Evolutionary conservation across 805 yeast species (phyloP).

Genomic region (Zygotorulaspora florentina): DNA sequence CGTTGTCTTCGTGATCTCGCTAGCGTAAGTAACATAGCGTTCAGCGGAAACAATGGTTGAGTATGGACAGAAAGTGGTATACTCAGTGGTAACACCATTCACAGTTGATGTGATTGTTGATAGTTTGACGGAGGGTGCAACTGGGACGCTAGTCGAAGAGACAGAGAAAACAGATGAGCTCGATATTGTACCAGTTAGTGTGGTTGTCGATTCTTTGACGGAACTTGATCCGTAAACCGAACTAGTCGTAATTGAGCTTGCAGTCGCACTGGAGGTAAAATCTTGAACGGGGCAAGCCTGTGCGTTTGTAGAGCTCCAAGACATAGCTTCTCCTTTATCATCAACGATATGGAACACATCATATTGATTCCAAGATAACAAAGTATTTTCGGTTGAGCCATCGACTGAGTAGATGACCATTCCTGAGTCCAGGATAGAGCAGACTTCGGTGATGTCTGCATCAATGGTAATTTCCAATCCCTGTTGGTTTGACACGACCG

Average conservation of each 20-base stretch:
- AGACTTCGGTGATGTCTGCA: conserved; percentile 13
- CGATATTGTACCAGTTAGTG: background rate
- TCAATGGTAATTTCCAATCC: conserved; percentile 23
- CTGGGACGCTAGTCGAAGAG: conserved; percentile 1
- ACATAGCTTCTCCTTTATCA: conserved; percentile 14
- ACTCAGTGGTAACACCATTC: conserved; percentile 5
- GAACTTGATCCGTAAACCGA: background rate
- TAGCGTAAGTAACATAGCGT: conserved; percentile 6
- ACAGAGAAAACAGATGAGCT: conserved; percentile 1
- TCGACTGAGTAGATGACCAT: conserved; percentile 23
- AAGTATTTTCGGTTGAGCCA: conserved; percentile 14
- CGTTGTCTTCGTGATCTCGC: conserved; percentile 10
- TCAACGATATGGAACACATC: conserved; percentile 25
- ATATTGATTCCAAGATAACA: conserved; percentile 26
- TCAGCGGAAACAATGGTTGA: conserved; percentile 1
- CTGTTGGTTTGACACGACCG: conserved; percentile 16
- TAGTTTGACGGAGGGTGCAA: conserved; percentile 9
- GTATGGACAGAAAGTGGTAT: conserved; percentile 15
- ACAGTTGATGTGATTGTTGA: conserved; percentile 11
- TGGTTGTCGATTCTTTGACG: conserved; percentile 4
- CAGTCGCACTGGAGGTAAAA: background rate
- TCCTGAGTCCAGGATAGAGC: conserved; percentile 23
- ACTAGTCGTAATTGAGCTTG: background rate
- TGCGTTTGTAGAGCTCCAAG: conserved; percentile 18
- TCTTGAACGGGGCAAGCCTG: conserved; percentile 19